Base-by-base conservation (phyloP, 1,139 yeast species). In the Pichia terricola region DNA sequence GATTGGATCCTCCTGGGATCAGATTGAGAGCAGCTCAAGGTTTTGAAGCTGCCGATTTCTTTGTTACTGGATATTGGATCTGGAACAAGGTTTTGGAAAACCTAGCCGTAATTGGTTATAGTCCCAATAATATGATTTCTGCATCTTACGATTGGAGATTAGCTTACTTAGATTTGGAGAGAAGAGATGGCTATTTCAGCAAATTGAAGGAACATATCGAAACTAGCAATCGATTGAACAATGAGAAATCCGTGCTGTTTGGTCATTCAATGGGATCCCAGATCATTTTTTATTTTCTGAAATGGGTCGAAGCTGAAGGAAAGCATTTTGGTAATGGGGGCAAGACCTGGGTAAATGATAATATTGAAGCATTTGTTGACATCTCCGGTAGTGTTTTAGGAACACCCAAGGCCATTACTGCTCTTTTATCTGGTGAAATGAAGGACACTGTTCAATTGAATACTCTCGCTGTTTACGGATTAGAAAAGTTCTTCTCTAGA, bases 201-300 rank as follows among this genome's bases (percentile, higher is more conserved):
- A 81, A 79, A 56, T 68, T 91, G 50, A 86, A 88, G 64, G 54
- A 67, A 26, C 80, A 77, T 52, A 79, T 89, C 45, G 98, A 91
- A 61, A 54, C 77, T 33, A 66, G 64, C 43, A 60, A 65, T 45
- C 61, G 64, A 31, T 55, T 62, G 28, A 73, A 73, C 5, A 89
- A 91, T 25, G 76, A 85, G 53, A 89, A 88, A 57, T 67, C 85
- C 2, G 80, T 82, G n/a, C 60, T 91, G 10, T 74, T 82, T 25
- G 95, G 96, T 26, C 98, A 91, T 62, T 89, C 97, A 0, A 91
- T 91, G 98, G 98, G 98, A 0, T 73, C 95, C 0, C 97, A 91
- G 61, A 77, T 91, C 37, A 76, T 82, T 3, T 86, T 75, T 57
- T 91, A 85, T 63, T 91, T 91, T 59, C 65, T 91, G 66, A 88